These are phyloP conservation scores for Globisporangium carolinianum DNA, from an alignment of 352 stramenopile genomes.

Conservation along the genomic window DNA sequence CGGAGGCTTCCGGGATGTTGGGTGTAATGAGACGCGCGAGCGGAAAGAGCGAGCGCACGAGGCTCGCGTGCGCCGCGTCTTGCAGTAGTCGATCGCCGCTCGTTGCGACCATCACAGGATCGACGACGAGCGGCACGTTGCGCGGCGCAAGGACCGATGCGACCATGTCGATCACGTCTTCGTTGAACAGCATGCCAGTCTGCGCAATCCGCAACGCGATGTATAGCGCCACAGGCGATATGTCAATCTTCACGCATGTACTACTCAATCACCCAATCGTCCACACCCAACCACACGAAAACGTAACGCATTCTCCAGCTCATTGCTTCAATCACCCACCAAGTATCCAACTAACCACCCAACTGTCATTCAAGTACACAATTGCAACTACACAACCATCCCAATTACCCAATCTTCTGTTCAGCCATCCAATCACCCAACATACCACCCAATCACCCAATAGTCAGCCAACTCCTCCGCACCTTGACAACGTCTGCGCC, in stretches of 20 bases:
- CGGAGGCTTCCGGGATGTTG: constrained; percentile 92
- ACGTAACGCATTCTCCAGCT: too few species aligned
- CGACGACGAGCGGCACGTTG: constrained; percentile 74
- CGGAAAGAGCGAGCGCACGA: constrained; percentile 84
- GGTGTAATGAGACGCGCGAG: constrained; percentile 87
- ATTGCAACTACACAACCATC: not conserved
- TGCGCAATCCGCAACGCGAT: constrained; percentile 3
- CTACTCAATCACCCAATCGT: not conserved
- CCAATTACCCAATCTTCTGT: not conserved
- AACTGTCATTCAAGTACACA: too few species aligned
- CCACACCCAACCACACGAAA: not conserved
- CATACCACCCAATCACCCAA: not conserved
- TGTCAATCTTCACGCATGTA: too few species aligned
- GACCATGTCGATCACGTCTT: constrained; percentile 73
- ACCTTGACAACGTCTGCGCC: constrained; percentile 85
- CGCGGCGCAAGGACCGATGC: constrained; percentile 41
- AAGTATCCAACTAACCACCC: too few species aligned
- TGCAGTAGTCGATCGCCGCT: constrained; percentile 82
- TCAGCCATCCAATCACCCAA: not conserved
- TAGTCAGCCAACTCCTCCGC: not conserved
- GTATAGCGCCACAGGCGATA: too few species aligned
- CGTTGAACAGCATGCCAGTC: constrained; percentile 90
- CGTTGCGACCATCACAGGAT: constrained; percentile 93
- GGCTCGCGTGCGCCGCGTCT: constrained; percentile 50
- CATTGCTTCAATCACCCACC: too few species aligned